Evolutionary conservation across 169 alveolate species (phyloP), one percentile per base, ranked within the genome.

Genomic region (Plasmodium gonderi): DNA sequence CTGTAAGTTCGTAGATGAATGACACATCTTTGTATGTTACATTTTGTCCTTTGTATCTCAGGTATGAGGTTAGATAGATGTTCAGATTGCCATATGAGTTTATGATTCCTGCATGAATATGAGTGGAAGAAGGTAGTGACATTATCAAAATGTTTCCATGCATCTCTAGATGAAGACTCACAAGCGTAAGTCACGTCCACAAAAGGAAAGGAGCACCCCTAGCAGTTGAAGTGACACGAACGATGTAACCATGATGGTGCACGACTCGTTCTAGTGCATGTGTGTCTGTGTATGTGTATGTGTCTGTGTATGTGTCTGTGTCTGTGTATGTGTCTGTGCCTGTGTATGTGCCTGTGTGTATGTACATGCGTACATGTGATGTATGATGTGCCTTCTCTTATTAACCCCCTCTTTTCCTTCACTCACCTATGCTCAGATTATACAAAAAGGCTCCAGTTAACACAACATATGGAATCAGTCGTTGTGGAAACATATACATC

Each of bases 11-110:
- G 26, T 89, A 89, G 14, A 89, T 79, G n/a, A 79, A 75, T 1
- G 91, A 68, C 20, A 79, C 94, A 47, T 47, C 79, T n/a, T 47
- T 29, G 77, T 83, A 83, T 23, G 92, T 83, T 45, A 79, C 94
- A 78, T 89, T 20, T 11, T 67, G 33, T 23, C 90, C 90, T 20
- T 79, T 89, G 65, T 79, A 65, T 45, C 94, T 31, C 65, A 89
- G 68, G 67, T 89, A 89, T 3, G 94, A 89, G 8, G 94, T 89
- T 3, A 89, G 74, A 54, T 89, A 89, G 5, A 89, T 79, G 33
- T 68, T 89, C 7, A 89, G 69, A 67, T 89, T 89, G 17, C 94
- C 94, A 89, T 79, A 89, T 5, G 94, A 78, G 26, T 89, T 89
- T 38, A 89, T 33, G 38, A 78, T 44, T 26, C 94, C 94, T 83